Evolutionary conservation across 2,329 filamentous ascomycete species (phyloP).

Genomic region (Aotearoamyces nothofagi): DNA sequence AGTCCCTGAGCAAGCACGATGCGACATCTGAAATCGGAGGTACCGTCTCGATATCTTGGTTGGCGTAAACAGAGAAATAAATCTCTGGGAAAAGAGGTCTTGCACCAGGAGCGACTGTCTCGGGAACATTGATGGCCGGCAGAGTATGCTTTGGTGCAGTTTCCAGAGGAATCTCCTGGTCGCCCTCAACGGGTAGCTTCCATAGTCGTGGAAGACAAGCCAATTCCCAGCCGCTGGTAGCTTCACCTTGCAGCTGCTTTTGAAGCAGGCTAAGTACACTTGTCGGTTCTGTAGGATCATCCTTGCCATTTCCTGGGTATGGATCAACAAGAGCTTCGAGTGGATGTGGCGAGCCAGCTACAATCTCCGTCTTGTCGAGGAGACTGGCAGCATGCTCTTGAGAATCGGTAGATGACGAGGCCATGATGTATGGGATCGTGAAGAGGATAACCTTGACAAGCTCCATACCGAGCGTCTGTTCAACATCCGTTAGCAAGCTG

Average conservation of each 20-base stretch:
- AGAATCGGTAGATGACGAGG: constrained; percentile 53
- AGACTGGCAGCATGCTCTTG: constrained; percentile 62
- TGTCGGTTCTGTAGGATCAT: constrained; percentile 45
- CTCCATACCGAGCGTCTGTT: constrained; percentile 57
- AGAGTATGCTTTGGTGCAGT: constrained; percentile 59
- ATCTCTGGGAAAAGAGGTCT: constrained; percentile 79
- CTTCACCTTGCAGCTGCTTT: constrained; percentile 69
- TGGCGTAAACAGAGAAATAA: constrained; percentile 81
- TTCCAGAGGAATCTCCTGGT: constrained; percentile 42
- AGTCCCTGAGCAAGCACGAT: constrained; percentile 71
- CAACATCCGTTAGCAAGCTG: constrained; percentile 1
- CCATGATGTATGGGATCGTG: constrained; percentile 82
- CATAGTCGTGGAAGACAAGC: constrained; percentile 53
- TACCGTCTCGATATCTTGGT: constrained; percentile 81
- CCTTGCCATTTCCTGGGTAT: constrained; percentile 50
- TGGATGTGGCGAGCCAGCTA: constrained; percentile 74
- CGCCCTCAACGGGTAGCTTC: constrained; percentile 46
- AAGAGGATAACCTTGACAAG: constrained; percentile 93
- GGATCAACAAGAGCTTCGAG: constrained; percentile 79
- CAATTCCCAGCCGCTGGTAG: constrained; percentile 60
- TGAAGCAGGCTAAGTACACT: constrained; percentile 74
- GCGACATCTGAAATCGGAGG: constrained; percentile 63
- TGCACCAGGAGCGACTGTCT: constrained; percentile 57
- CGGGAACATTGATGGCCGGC: constrained; percentile 61
- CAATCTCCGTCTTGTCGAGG: constrained; percentile 88